phyloP scores from a whole-genome alignment of 495 filamentous ascomycete species.

The Podospora bellae-mahoneyi region DNA sequence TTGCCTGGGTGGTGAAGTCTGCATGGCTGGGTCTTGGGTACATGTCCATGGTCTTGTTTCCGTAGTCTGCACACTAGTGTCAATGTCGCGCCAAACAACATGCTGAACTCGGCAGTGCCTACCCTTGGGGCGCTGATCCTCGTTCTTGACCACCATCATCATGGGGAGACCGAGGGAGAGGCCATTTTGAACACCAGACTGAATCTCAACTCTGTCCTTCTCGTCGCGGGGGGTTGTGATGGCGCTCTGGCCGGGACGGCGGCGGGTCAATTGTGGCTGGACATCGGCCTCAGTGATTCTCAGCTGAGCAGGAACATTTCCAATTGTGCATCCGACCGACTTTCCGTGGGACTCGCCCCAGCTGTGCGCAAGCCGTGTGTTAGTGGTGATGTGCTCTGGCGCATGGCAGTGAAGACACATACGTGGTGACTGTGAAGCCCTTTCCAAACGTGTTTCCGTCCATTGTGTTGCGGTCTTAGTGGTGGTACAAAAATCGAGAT shows the following conservation, averaged over 20 bases:
- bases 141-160: constrained; percentile 79
- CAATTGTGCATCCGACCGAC: constrained; percentile 87
- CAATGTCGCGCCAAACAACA: neutral
- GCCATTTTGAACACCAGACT: constrained; percentile 91
- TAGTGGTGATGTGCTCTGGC: neutral
- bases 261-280: constrained; percentile 89
- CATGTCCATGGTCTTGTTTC: constrained; percentile 81
- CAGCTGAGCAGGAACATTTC: constrained; percentile 87
- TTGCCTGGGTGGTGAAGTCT: constrained; percentile 95
- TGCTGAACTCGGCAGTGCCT: neutral
- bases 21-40: constrained; percentile 92
- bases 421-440: constrained; percentile 83
- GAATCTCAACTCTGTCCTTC: constrained; percentile 86
- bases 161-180: constrained; percentile 92
- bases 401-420: constrained; percentile 33
- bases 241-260: constrained; percentile 84
- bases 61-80: constrained; percentile 63
- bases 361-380: constrained; percentile 41
- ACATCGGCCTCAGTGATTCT: constrained; percentile 84
- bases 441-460: constrained; percentile 90
- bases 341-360: constrained; percentile 89
- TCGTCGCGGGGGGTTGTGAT: constrained; percentile 92
- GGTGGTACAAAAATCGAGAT: neutral
- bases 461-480: neutral
- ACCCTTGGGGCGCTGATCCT: constrained; percentile 83